phyloP scores from a whole-genome alignment of 2,329 filamentous ascomycete genomes.

The Metarhizium anisopliae region DNA sequence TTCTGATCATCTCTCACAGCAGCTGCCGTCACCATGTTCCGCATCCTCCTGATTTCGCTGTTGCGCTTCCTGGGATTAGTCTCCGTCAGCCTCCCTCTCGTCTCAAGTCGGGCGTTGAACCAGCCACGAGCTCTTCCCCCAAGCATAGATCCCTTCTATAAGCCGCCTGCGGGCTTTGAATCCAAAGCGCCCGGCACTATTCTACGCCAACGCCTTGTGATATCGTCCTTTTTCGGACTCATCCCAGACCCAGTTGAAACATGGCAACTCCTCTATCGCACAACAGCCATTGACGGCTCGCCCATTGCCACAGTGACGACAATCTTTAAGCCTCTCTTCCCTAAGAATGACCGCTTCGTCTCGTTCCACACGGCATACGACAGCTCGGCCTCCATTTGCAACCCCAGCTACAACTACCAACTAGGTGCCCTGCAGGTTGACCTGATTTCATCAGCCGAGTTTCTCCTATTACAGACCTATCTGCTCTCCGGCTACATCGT shows the following conservation, averaged over 20 bases:
- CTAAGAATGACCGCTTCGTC: slow-evolving; percentile 19
- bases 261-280: slow-evolving; percentile 29
- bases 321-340: slow-evolving; percentile 25
- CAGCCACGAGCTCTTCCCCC: not conserved
- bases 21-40: not conserved
- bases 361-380: slow-evolving; percentile 34
- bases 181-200: slow-evolving; percentile 12
- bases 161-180: slow-evolving; percentile 10
- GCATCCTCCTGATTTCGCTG: not conserved
- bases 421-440: slow-evolving; percentile 21
- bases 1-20: not conserved
- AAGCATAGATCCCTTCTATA: slow-evolving; percentile 15
- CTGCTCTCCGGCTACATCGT: slow-evolving; percentile 37
- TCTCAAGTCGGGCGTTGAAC: not conserved
- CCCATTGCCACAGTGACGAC: slow-evolving; percentile 29
- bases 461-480: slow-evolving; percentile 12
- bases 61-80: not conserved
- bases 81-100: not conserved
- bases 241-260: not conserved
- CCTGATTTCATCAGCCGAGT: slow-evolving; percentile 14
- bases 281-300: slow-evolving; percentile 24
- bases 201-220: slow-evolving; percentile 10
- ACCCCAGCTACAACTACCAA: slow-evolving; percentile 16
- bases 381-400: slow-evolving; percentile 26
- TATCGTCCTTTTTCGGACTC: slow-evolving; percentile 7